These are phyloP conservation scores for Myxozyma udenii DNA, from an alignment of 805 yeast species.

Conservation along the genomic window DNA sequence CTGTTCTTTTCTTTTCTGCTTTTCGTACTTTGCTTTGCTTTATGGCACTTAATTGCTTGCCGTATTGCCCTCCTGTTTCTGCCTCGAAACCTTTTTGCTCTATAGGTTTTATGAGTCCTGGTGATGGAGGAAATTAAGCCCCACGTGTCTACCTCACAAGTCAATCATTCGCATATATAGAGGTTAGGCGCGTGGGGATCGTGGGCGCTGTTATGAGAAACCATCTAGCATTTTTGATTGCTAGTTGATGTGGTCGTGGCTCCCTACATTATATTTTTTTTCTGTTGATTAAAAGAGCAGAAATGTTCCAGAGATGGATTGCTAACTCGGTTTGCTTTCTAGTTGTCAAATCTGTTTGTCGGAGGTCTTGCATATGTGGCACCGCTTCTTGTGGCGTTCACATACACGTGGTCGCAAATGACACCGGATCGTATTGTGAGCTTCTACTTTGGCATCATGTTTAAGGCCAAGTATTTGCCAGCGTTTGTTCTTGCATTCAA, in stretches of 20 bases:
- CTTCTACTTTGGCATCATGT: slow-evolving; percentile 35
- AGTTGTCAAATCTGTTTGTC: slow-evolving; percentile 21
- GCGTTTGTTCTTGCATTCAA: slow-evolving; percentile 35
- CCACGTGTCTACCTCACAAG: slow-evolving; percentile 9
- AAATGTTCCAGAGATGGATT: neutral
- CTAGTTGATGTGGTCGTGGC: slow-evolving; percentile 30
- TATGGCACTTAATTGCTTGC: neutral
- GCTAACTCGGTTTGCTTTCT: neutral
- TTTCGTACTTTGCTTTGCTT: neutral
- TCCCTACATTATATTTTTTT: slow-evolving; percentile 17
- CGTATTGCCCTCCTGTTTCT: slow-evolving; percentile 37
- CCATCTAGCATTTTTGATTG: slow-evolving; percentile 18
- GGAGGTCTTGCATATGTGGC: slow-evolving; percentile 33
- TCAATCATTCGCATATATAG: slow-evolving; percentile 27
- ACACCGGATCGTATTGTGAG: slow-evolving; percentile 34
- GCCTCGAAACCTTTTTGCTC: slow-evolving; percentile 35
- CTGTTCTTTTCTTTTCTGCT: neutral
- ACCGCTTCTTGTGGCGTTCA: slow-evolving; percentile 37
- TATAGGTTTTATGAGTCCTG: slow-evolving; percentile 37
- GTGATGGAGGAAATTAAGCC: slow-evolving; percentile 39
- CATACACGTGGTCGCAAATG: slow-evolving; percentile 43
- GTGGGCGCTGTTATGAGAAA: slow-evolving; percentile 28
- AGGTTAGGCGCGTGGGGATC: slow-evolving; percentile 20
- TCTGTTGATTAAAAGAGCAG: neutral
- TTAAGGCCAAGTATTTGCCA: slow-evolving; percentile 38